These are phyloP conservation scores for Pseudomonodictys pantanalensis DNA, from an alignment of 495 filamentous ascomycete species.

Conservation along the genomic window DNA sequence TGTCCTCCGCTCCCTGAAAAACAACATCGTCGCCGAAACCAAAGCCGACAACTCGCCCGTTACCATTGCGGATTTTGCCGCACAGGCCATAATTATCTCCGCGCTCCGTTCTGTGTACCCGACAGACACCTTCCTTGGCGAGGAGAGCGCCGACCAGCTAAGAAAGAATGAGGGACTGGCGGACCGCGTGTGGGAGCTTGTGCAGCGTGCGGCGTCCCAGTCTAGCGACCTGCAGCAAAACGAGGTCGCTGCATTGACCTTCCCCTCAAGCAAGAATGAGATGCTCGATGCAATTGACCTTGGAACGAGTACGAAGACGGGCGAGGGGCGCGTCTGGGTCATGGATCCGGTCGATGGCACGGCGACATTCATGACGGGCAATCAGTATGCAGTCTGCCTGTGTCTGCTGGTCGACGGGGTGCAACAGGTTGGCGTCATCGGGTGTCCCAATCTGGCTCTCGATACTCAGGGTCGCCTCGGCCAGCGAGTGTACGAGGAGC, in stretches of 20 bases:
- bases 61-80: slow-evolving; percentile 36
- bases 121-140: slow-evolving; percentile 31
- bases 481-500: slow-evolving; percentile 46
- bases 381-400: slow-evolving; percentile 65
- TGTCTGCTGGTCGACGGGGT: slow-evolving; percentile 51
- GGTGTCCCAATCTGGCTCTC: slow-evolving; percentile 55
- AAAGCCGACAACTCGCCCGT: slow-evolving; percentile 33
- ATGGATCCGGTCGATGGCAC: slow-evolving; percentile 75
- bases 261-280: slow-evolving; percentile 49
- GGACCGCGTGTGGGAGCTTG: slow-evolving; percentile 32
- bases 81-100: slow-evolving; percentile 31
- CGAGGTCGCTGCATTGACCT: slow-evolving; percentile 38
- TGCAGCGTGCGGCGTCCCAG: slow-evolving; percentile 10
- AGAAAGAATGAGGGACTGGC: slow-evolving; percentile 16
- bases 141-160: slow-evolving; percentile 29
- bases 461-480: slow-evolving; percentile 15
- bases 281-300: slow-evolving; percentile 63
- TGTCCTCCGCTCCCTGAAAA: slow-evolving; percentile 24
- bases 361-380: slow-evolving; percentile 58
- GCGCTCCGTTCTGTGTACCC: slow-evolving; percentile 30
- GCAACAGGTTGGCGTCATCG: slow-evolving; percentile 53
- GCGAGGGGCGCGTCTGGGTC: slow-evolving; percentile 50
- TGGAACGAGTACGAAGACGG: slow-evolving; percentile 47
- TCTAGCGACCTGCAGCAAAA: slow-evolving; percentile 2
- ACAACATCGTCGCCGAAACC: slow-evolving; percentile 15